Percentiles rank a stretch among this genome's conserved stretches.
phyloP scores from a whole-genome alignment of 2,329 filamentous ascomycete genomes.

The Monilinia laxa region DNA sequence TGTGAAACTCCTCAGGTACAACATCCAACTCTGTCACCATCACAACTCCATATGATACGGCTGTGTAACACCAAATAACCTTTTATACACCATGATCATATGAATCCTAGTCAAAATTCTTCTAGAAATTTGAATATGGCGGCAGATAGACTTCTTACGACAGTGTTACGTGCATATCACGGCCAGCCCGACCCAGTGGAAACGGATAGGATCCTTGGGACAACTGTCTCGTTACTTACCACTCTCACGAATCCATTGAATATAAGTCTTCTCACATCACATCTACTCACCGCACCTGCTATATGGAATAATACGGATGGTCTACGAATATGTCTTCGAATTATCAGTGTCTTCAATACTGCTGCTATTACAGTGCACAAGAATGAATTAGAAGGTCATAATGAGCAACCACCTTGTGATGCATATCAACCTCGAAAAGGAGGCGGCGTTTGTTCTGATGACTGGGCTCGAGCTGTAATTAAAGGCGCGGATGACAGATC shows the following conservation, averaged over 20 bases:
- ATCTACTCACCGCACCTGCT: conserved; percentile 58
- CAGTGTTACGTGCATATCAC: conserved; percentile 40
- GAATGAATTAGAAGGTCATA: conserved; percentile 39
- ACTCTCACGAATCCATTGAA: conserved; percentile 60
- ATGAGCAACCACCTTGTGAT: conserved; percentile 37
- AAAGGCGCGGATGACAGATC: conserved; percentile 52
- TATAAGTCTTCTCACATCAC: conserved; percentile 56
- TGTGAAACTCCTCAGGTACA: not conserved
- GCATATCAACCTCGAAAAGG: conserved; percentile 42
- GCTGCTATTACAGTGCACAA: conserved; percentile 43
- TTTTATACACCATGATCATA: not conserved
- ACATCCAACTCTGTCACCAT: conserved; percentile 8
- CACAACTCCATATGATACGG: not conserved
- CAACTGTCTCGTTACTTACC: conserved; percentile 55
- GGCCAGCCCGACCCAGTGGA: conserved; percentile 32
- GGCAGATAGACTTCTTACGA: conserved; percentile 39
- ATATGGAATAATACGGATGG: conserved; percentile 55
- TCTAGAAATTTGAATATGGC: conserved; percentile 30
- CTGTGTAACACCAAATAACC: not conserved
- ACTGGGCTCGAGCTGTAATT: conserved; percentile 44
- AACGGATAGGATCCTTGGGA: conserved; percentile 45
- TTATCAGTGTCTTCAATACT: conserved; percentile 58
- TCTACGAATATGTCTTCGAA: conserved; percentile 50
- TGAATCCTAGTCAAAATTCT: not conserved
- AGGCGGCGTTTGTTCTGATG: conserved; percentile 51